These are phyloP conservation scores for Exobasidium cylindrosporum DNA, from an alignment of 1,284 basidiomycete genomes.

Conservation along the genomic window DNA sequence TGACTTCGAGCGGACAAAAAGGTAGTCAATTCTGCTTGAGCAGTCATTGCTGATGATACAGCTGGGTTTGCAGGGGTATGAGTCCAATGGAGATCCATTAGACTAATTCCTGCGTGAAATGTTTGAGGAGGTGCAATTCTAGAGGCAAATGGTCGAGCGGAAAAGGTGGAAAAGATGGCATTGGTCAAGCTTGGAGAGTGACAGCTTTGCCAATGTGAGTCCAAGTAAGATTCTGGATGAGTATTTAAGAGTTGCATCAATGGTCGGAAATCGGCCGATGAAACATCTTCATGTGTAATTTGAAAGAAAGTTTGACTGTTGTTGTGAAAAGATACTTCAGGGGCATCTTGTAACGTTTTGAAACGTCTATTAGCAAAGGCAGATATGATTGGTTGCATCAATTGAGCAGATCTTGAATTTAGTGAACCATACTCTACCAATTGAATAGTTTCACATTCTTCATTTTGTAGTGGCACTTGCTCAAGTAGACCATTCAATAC, in stretches of 20 bases:
- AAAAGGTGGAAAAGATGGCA: conserved; percentile 50
- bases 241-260: conserved; percentile 47
- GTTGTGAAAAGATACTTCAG: background rate
- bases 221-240: conserved; percentile 46
- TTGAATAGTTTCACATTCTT: conserved; percentile 37
- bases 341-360: background rate
- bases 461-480: conserved; percentile 35
- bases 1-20: conserved; percentile 55
- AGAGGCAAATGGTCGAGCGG: conserved; percentile 52
- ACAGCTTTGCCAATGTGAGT: conserved; percentile 43
- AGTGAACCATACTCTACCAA: conserved; percentile 56
- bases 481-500: conserved; percentile 41
- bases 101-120: conserved; percentile 53
- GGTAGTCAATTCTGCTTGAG: conserved; percentile 55
- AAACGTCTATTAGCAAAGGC: conserved; percentile 29
- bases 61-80: conserved; percentile 48
- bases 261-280: conserved; percentile 52
- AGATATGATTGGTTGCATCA: conserved; percentile 52
- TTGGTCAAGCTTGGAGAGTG: conserved; percentile 46
- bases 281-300: conserved; percentile 53
- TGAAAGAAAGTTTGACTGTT: background rate
- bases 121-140: conserved; percentile 53
- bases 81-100: conserved; percentile 57
- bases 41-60: conserved; percentile 48
- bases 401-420: conserved; percentile 49